Percentiles rank a stretch among this genome's conserved stretches.
These are phyloP conservation scores for Kwoniella botswanensis DNA, from an alignment of 768 basidiomycete genomes.

Conservation along the genomic window DNA sequence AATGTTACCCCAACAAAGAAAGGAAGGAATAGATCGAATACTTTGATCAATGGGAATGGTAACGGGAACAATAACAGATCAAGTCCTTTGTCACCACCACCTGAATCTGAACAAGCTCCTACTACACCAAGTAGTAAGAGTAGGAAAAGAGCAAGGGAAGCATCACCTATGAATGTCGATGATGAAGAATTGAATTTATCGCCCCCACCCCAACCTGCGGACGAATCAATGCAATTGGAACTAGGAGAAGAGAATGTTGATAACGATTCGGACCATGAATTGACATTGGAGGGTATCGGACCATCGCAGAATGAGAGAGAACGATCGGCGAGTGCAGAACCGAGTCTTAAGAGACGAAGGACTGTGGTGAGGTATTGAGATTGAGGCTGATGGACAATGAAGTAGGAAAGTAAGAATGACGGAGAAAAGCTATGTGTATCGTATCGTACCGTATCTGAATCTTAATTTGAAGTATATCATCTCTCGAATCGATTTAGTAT, in stretches of 20 bases:
- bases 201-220: neutral
- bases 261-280: slow-evolving; percentile 27
- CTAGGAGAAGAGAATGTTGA: slow-evolving; percentile 19
- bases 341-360: slow-evolving; percentile 23
- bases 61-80: slow-evolving; percentile 9
- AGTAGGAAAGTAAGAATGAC: neutral
- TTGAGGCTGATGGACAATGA: neutral
- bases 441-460: neutral
- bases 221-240: neutral
- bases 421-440: neutral
- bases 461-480: neutral
- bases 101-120: slow-evolving; percentile 17
- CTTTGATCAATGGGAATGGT: slow-evolving; percentile 42
- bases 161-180: neutral
- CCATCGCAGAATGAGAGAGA: slow-evolving; percentile 20
- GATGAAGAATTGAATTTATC: slow-evolving; percentile 7
- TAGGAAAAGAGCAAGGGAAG: slow-evolving; percentile 14
- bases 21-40: slow-evolving; percentile 18
- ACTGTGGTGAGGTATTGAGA: slow-evolving; percentile 24
- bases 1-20: slow-evolving; percentile 3
- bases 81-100: slow-evolving; percentile 21
- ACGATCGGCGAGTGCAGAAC: slow-evolving; percentile 31
- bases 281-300: slow-evolving; percentile 26
- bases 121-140: neutral
- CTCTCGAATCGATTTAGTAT: neutral